A percentile compares a stretch with the other conserved stretches of the same genome.
phyloP scores from a whole-genome alignment of 805 yeast genomes.

The Tetrapisispora nanseiensis region DNA sequence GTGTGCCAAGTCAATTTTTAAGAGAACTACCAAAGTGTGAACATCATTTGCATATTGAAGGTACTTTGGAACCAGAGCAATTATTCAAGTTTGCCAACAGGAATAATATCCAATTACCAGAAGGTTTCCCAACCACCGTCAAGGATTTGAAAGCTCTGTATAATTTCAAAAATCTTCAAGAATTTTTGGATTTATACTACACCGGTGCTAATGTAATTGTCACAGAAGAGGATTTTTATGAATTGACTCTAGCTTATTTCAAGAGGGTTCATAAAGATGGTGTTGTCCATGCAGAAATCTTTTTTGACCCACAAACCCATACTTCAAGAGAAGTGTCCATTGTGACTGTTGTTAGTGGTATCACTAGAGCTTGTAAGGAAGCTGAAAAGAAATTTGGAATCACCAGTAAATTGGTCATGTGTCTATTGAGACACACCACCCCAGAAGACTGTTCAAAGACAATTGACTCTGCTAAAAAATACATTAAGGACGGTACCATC shows the following conservation, averaged over 20 bases:
- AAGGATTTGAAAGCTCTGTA: conserved; percentile 53
- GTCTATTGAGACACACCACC: conserved; percentile 69
- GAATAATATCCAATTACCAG: conserved; percentile 53
- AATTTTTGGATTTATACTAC: conserved; percentile 69
- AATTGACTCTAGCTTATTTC: conserved; percentile 69
- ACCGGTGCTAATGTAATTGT: conserved; percentile 72
- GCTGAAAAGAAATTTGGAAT: conserved; percentile 54
- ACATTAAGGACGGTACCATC: conserved; percentile 47
- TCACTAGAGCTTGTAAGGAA: conserved; percentile 54
- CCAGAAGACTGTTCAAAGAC: conserved; percentile 48
- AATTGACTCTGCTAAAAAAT: conserved; percentile 42
- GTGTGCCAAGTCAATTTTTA: conserved; percentile 35
- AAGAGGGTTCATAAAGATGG: conserved; percentile 49
- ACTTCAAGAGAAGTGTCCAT: conserved; percentile 53
- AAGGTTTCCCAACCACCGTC: conserved; percentile 47
- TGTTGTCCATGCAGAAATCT: conserved; percentile 60
- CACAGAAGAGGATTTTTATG: conserved; percentile 61
- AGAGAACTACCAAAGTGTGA: conserved; percentile 76
- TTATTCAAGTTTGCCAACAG: conserved; percentile 60
- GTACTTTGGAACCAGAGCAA: conserved; percentile 69
- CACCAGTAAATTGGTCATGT: conserved; percentile 68
- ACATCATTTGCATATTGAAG: conserved; percentile 79
- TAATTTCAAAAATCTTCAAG: conserved; percentile 60
- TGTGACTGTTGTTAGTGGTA: conserved; percentile 54
- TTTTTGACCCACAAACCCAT: conserved; percentile 82